Conservation (phyloP, 495 filamentous ascomycete genomes). For the Penicillium taxi region DNA sequence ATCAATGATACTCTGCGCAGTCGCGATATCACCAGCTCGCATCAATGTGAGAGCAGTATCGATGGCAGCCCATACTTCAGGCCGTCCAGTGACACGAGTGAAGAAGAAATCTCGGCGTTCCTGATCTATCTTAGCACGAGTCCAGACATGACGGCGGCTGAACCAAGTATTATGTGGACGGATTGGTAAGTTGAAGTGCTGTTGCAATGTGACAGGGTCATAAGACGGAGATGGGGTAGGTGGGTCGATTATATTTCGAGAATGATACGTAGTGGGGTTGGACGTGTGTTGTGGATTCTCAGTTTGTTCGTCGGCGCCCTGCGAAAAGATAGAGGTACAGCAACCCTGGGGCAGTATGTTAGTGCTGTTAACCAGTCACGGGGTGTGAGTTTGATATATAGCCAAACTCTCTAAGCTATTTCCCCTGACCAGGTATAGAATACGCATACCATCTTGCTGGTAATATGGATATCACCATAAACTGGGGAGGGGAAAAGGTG, state of each 20-base stretch:
- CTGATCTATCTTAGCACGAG: constrained; percentile 37
- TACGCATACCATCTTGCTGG: constrained; percentile 26
- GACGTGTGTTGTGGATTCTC: constrained; percentile 12
- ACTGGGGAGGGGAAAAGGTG: constrained; percentile 9
- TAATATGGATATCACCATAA: constrained; percentile 14
- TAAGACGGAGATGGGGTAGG: too few species aligned
- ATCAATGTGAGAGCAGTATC: constrained; percentile 57
- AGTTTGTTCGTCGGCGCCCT: constrained; percentile 18
- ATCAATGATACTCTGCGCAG: constrained; percentile 68
- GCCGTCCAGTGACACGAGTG: constrained; percentile 67
- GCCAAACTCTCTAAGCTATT: too few species aligned
- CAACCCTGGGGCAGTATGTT: constrained; percentile 25
- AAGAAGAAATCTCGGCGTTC: constrained; percentile 68
- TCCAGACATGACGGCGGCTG: constrained; percentile 46
- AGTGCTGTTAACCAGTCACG: too few species aligned
- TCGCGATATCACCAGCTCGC: constrained; percentile 51
- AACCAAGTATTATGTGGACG: constrained; percentile 44
- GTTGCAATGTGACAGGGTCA: constrained; percentile 29
- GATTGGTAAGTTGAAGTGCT: constrained; percentile 47
- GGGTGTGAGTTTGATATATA: too few species aligned
- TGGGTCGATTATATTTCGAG: too few species aligned
- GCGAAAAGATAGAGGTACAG: constrained; percentile 33
- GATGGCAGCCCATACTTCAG: constrained; percentile 73
- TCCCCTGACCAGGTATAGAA: too few species aligned
- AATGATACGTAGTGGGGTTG: too few species aligned